These are phyloP conservation scores for Sugiyamaella castrensis DNA, from an alignment of 1,139 yeast species.

Conservation along the genomic window DNA sequence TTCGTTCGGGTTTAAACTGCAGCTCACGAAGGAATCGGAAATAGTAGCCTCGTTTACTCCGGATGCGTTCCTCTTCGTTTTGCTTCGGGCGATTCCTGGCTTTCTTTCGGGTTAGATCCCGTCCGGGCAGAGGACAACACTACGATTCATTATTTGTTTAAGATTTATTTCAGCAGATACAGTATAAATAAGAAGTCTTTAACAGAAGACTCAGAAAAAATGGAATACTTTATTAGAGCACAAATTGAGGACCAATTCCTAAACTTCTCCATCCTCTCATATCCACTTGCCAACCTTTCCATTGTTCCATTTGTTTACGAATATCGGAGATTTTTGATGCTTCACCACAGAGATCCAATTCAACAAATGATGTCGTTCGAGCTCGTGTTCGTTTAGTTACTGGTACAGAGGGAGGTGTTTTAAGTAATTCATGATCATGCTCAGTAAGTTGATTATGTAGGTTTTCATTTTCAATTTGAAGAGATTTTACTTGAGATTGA, in stretches of 20 bases:
- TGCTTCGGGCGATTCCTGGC: too few species aligned
- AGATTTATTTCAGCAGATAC: not conserved
- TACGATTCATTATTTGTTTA: not conserved
- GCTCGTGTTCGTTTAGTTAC: constrained; percentile 1
- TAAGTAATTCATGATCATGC: constrained; percentile 13
- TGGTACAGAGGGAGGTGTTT: constrained; percentile 6
- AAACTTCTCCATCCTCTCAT: constrained; percentile 75
- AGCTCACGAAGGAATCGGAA: too few species aligned
- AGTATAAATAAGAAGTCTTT: not conserved
- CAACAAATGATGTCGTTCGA: constrained; percentile 33
- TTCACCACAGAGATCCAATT: constrained; percentile 38
- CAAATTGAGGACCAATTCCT: constrained; percentile 59
- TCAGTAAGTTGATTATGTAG: constrained; percentile 12
- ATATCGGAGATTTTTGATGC: constrained; percentile 31
- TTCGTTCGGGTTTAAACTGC: too few species aligned
- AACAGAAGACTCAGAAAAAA: too few species aligned
- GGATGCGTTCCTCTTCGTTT: too few species aligned
- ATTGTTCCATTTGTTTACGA: constrained; percentile 45
- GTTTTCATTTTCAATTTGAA: constrained; percentile 3
- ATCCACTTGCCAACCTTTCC: constrained; percentile 87
- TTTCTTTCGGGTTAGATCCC: too few species aligned
- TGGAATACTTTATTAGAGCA: constrained; percentile 41
- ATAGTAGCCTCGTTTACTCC: too few species aligned
- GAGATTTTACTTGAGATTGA: not conserved
- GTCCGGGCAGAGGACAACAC: constrained; percentile 2